Conservation (phyloP, 192 early-diverging fungal species). For the Coemansia sp. region DNA sequence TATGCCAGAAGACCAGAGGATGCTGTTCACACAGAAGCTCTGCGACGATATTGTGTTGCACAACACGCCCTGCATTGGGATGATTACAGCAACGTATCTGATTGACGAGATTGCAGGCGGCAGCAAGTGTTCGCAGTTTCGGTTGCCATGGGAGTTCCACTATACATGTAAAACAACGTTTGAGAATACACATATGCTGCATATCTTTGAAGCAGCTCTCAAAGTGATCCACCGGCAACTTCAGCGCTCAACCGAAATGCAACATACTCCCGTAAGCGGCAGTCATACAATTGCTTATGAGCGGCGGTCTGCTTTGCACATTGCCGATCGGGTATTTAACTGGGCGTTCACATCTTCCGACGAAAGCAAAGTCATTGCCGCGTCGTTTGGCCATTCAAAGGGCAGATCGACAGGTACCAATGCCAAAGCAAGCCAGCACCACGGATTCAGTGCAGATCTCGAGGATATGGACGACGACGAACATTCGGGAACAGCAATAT, state of each 20-base stretch:
- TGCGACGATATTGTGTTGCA: slow-evolving; percentile 37
- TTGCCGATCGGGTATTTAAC: slow-evolving; percentile 35
- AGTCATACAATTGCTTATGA: slow-evolving; percentile 40
- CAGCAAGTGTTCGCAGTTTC: slow-evolving; percentile 50
- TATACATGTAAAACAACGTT: slow-evolving; percentile 47
- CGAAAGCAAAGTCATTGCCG: slow-evolving; percentile 17
- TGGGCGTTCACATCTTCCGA: slow-evolving; percentile 43
- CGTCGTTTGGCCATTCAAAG: slow-evolving; percentile 31
- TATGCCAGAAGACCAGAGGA: slow-evolving; percentile 22
- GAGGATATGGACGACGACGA: slow-evolving; percentile 19
- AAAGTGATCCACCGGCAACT: slow-evolving; percentile 44
- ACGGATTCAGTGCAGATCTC: neutral
- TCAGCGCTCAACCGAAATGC: slow-evolving; percentile 28
- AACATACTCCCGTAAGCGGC: slow-evolving; percentile 5
- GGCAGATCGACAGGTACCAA: neutral
- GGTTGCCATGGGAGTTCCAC: slow-evolving; percentile 51
- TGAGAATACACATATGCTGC: slow-evolving; percentile 37
- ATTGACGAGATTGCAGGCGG: slow-evolving; percentile 50
- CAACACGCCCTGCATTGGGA: slow-evolving; percentile 38
- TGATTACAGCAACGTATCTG: slow-evolving; percentile 32
- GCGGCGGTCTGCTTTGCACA: slow-evolving; percentile 43
- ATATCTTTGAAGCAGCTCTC: slow-evolving; percentile 43
- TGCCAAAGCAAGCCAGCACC: neutral
- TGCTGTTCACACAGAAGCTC: slow-evolving; percentile 26
- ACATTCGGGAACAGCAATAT: slow-evolving; percentile 19